These are phyloP conservation scores for Debaryomyces robertsiae DNA, from an alignment of 1,139 yeast genomes.

Conservation along the genomic window DNA sequence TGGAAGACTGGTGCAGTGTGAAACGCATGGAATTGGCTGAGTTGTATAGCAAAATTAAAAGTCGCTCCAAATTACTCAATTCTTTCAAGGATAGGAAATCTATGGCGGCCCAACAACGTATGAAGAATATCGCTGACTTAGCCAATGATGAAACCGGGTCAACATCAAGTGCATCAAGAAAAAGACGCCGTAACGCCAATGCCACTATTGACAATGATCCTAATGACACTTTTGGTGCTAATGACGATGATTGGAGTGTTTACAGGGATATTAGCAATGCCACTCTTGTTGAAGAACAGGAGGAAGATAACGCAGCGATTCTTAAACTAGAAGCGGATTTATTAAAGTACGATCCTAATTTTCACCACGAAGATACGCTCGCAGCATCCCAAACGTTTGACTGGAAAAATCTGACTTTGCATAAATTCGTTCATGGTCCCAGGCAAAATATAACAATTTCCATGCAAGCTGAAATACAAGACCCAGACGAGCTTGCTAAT, in stretches of 20 bases:
- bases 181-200: slow-evolving; percentile 55
- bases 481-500: slow-evolving; percentile 45
- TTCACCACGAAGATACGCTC: slow-evolving; percentile 80
- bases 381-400: slow-evolving; percentile 74
- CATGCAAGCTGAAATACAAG: slow-evolving; percentile 47
- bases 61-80: slow-evolving; percentile 67
- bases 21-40: slow-evolving; percentile 64
- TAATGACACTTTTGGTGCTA: slow-evolving; percentile 92
- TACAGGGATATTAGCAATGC: slow-evolving; percentile 81
- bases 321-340: slow-evolving; percentile 71
- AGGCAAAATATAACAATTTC: slow-evolving; percentile 54
- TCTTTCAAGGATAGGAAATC: slow-evolving; percentile 89
- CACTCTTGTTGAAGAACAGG: slow-evolving; percentile 72
- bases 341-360: slow-evolving; percentile 78
- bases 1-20: slow-evolving; percentile 76
- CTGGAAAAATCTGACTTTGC: slow-evolving; percentile 80
- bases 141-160: slow-evolving; percentile 70
- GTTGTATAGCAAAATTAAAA: slow-evolving; percentile 61
- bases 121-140: slow-evolving; percentile 87
- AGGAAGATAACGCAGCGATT: slow-evolving; percentile 64
- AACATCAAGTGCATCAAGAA: slow-evolving; percentile 39
- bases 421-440: slow-evolving; percentile 88
- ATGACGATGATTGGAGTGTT: slow-evolving; percentile 94
- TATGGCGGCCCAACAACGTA: slow-evolving; percentile 86
- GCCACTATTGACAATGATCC: slow-evolving; percentile 86